Evolutionary conservation across 2,329 filamentous ascomycete species (phyloP), one percentile per base, ranked within the genome.

Genomic region (Stachybotrys chartarum): DNA sequence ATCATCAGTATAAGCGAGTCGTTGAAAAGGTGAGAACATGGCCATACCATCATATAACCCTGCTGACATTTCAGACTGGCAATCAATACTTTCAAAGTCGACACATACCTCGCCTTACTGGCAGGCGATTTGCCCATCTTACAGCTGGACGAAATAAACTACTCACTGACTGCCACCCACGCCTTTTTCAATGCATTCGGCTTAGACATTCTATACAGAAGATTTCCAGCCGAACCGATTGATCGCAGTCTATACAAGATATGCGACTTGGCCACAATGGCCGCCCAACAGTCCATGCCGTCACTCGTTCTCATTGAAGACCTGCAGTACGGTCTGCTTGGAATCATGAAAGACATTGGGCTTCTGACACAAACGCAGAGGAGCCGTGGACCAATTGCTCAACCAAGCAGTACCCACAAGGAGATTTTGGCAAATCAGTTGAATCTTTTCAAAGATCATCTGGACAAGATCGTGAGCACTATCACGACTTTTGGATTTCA

Each of bases 161-260:
- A 72, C 6, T 60, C 65, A 0, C 54, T 75, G 11, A 64, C 68
- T 3, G 64, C 61, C 0, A 70, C 73, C 0, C 71, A 67, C 39
- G 63, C 67, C 1, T 56, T 70, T 5, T 75, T 68, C 66, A 74
- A 76, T 54, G 56, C 72, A 0, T 63, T 68, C 18, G 72, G 72
- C 0, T 64, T 77, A 0, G 62, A 69, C 47, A 59, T 68, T 1
- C 75, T 70, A 53, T 74, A 73, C 51, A 61, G 63, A 12, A 64
- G 74, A 5, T 57, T 66, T 5, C 59, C 62, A 0, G 56, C 58
- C 1, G 72, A 76, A 31, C 70, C 72, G 1, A 55, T 63, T 0
- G 63, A 67, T 5, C 63, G 73, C 5, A 58, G 57, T 0, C 58
- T 64, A 3, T 68, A 64, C 24, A 65, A 64, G 17, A 63, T 72